Conservation (phyloP, 1,284 basidiomycete species). For the Apiotrichum domesticum region DNA sequence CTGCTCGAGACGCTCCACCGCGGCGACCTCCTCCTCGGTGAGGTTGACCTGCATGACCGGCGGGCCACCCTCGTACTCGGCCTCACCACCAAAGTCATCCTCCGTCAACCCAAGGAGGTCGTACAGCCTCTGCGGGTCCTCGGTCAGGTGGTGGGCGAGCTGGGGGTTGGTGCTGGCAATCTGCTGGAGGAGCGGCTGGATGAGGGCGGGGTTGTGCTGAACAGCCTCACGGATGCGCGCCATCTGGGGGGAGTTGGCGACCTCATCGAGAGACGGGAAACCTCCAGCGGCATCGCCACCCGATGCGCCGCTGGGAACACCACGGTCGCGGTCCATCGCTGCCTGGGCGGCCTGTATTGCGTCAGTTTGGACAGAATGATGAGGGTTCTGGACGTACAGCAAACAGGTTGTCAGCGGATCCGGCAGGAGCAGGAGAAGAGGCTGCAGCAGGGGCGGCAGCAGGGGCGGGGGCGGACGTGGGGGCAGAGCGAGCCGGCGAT, state of each 20-base stretch:
- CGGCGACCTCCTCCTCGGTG: slow-evolving; percentile 74
- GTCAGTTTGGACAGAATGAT: not conserved
- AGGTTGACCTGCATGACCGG: slow-evolving; percentile 62
- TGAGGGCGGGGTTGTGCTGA: slow-evolving; percentile 64
- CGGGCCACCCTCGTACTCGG: slow-evolving; percentile 51
- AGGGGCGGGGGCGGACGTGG: no score
- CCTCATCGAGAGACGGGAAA: slow-evolving; percentile 18
- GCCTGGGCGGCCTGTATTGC: slow-evolving; percentile 40
- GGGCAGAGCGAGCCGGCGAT: no score
- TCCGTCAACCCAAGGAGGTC: slow-evolving; percentile 55
- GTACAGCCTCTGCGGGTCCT: slow-evolving; percentile 65
- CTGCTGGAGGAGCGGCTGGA: slow-evolving; percentile 78
- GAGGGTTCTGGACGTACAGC: slow-evolving; percentile 30
- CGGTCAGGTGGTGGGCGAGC: slow-evolving; percentile 60
- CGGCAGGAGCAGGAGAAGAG: slow-evolving; percentile 49
- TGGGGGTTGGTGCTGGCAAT: slow-evolving; percentile 67
- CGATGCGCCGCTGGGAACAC: slow-evolving; percentile 33
- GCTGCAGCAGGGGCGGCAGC: not conserved
- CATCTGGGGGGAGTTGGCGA: slow-evolving; percentile 60
- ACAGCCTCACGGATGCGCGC: slow-evolving; percentile 65
- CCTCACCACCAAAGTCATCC: slow-evolving; percentile 49
- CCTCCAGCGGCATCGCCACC: slow-evolving; percentile 25
- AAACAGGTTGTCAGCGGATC: slow-evolving; percentile 48
- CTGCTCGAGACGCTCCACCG: slow-evolving; percentile 74
- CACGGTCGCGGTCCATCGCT: slow-evolving; percentile 46